Evolutionary conservation across 2,329 filamentous ascomycete species (phyloP), one percentile per base, ranked within the genome.

Genomic region (Rutstroemia sp.): DNA sequence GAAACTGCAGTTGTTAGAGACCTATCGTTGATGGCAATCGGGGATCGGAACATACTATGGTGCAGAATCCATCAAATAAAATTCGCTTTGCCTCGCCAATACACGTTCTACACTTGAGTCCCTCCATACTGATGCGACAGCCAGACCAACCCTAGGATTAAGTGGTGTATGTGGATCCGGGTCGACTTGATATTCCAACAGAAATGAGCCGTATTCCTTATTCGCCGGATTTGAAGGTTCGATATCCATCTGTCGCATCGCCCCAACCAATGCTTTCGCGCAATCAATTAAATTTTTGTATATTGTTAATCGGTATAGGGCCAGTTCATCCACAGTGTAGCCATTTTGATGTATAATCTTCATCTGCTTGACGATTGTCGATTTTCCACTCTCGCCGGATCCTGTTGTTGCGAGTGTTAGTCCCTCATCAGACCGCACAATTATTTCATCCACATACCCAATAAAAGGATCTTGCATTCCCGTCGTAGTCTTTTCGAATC

Each of bases 341-440:
- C 94, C 94, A 75, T 96, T 96, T 68, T 97, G 87, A 70, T 99
- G 94, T 69, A 99, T 97, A 67, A 99, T 99, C 76, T 97, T 99
- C 94, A 99, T 99, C 79, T 99, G 94, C 75, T 99, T 99, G 65
- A 99, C 94, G 67, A 99, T 97, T 9, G 94, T 99, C 57, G 94
- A 97, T 75, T 99, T 99, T 65, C 94, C 94, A 73, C 92, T 97
- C 77, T 99, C 94, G 63, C 94, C 94, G 63, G 94, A 97, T 63
- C 94, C 94, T 96, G 19, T 49, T 36, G 25, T 47, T 71, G 59
- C 51, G 34, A 47, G 42, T 23, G 57, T 68, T 66, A 65, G 63
- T 16, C 47, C 51, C 38, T 40, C 21, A 9, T n/a, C 27, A 34
- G 48, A 54, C 34, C 36, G 49, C 57, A 50, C 59, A 56, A 72